Conservation (phyloP, 1,284 basidiomycete species). For the Ustilago lituana region DNA sequence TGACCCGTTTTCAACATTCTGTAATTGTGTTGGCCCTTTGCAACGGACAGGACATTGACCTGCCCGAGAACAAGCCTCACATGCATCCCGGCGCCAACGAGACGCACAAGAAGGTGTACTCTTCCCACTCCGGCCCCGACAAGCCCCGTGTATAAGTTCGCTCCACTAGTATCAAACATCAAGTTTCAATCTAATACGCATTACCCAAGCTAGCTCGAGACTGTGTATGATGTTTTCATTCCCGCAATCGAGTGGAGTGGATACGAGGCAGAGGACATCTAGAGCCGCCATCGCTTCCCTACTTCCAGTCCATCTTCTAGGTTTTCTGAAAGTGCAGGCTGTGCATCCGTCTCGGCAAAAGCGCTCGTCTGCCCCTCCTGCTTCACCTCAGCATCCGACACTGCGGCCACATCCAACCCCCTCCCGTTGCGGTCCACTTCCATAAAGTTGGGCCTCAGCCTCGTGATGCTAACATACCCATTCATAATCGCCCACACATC, state of each 20-base stretch:
- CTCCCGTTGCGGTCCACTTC: slow-evolving; percentile 36
- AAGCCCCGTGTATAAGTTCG: slow-evolving; percentile 39
- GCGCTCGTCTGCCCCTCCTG: not conserved
- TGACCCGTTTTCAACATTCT: too few species aligned
- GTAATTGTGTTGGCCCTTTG: not conserved
- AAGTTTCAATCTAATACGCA: too few species aligned
- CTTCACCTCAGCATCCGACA: not conserved
- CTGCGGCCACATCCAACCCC: slow-evolving; percentile 26
- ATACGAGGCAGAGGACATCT: not conserved
- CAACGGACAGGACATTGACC: slow-evolving; percentile 28
- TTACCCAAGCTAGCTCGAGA: too few species aligned
- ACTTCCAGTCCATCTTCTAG: slow-evolving; percentile 38
- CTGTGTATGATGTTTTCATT: too few species aligned
- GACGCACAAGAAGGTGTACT: slow-evolving; percentile 26
- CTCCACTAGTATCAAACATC: too few species aligned
- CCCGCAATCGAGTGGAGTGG: too few species aligned
- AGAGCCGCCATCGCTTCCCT: slow-evolving; percentile 42
- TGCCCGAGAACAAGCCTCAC: slow-evolving; percentile 36
- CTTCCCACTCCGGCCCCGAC: slow-evolving; percentile 25
- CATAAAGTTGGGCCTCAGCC: slow-evolving; percentile 53
- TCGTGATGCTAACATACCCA: slow-evolving; percentile 58
- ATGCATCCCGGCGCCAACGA: slow-evolving; percentile 31
- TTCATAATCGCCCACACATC: slow-evolving; percentile 63
- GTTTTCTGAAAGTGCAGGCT: not conserved
- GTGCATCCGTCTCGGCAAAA: slow-evolving; percentile 1